These are phyloP conservation scores for Dipteronia dyeriana DNA, from an alignment of 345 rosid genomes.

Conservation along the genomic window DNA sequence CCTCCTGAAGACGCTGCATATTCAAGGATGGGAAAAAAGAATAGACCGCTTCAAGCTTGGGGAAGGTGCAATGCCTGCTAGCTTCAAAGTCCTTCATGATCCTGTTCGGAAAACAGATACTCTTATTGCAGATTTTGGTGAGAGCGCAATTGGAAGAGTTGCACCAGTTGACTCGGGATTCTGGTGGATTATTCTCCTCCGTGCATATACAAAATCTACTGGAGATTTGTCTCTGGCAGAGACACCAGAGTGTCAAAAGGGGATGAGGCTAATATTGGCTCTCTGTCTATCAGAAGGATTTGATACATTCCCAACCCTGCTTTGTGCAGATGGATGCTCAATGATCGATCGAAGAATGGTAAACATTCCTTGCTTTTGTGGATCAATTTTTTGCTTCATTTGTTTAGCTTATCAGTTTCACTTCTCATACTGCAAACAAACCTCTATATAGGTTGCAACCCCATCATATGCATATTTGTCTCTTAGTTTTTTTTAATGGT, in stretches of 20 bases:
- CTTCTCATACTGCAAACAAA: not conserved
- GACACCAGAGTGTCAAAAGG: slow-evolving; percentile 71
- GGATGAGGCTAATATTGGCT: slow-evolving; percentile 65
- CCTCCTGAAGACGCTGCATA: slow-evolving; percentile 65
- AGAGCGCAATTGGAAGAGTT: slow-evolving; percentile 78
- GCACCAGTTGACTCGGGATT: slow-evolving; percentile 88
- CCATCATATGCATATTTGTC: not conserved
- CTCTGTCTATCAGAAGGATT: slow-evolving; percentile 77
- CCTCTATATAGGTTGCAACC: not conserved
- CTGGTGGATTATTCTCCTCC: slow-evolving; percentile 87
- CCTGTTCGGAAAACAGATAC: slow-evolving; percentile 61
- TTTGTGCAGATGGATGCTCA: slow-evolving; percentile 77
- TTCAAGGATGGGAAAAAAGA: slow-evolving; percentile 78
- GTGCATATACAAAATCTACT: slow-evolving; percentile 79
- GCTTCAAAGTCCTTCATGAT: slow-evolving; percentile 81
- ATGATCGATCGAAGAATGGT: slow-evolving; percentile 92
- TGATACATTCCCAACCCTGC: slow-evolving; percentile 76
- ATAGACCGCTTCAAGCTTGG: slow-evolving; percentile 79
- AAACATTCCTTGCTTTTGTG: slow-evolving; percentile 15
- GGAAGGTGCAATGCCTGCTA: slow-evolving; percentile 83
- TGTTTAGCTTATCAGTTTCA: not conserved
- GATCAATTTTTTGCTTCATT: not conserved
- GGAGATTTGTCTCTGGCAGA: slow-evolving; percentile 65
- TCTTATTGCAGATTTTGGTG: slow-evolving; percentile 71
- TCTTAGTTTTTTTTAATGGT: not conserved